phyloP scores from a whole-genome alignment of 2,329 filamentous ascomycete species.

The Domatiomyces globalis region DNA sequence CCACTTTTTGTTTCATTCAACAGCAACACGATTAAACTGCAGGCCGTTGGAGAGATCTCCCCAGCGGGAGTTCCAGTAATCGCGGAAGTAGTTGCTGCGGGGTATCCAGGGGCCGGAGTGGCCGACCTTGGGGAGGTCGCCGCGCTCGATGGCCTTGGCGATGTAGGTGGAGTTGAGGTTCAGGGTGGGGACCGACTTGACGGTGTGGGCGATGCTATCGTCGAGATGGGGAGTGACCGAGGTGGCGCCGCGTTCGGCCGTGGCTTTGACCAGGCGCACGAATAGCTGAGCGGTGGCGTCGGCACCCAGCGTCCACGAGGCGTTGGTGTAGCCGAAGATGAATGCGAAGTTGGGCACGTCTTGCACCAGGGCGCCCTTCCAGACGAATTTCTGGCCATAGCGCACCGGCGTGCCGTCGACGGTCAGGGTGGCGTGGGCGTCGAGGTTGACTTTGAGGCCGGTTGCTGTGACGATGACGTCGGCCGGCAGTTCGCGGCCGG shows the following conservation, averaged over 20 bases:
- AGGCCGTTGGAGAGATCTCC: conserved; percentile 18
- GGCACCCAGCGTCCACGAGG: conserved; percentile 32
- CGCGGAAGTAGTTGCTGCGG: conserved; percentile 26
- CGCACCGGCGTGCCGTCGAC: conserved; percentile 26
- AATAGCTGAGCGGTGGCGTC: conserved; percentile 31
- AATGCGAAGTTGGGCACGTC: conserved; percentile 31
- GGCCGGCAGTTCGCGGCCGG: conserved; percentile 27
- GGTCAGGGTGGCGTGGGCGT: conserved; percentile 23
- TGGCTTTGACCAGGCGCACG: conserved; percentile 23
- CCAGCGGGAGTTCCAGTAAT: conserved; percentile 26
- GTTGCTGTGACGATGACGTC: conserved; percentile 34
- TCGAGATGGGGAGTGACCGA: conserved; percentile 8
- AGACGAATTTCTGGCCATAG: conserved; percentile 26
- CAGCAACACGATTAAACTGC: conserved; percentile 9
- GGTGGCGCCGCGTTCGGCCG: conserved; percentile 7
- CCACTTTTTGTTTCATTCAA: neutral
- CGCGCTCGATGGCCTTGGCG: conserved; percentile 20
- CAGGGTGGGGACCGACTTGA: conserved; percentile 19
- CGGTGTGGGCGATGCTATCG: conserved; percentile 2
- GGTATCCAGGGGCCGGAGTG: conserved; percentile 29
- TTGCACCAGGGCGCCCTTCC: conserved; percentile 32
- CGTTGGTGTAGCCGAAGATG: conserved; percentile 32
- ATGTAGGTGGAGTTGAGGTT: conserved; percentile 31
- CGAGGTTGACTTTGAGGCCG: conserved; percentile 29
- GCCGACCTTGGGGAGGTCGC: conserved; percentile 25